Conservation (phyloP, 1,284 basidiomycete genomes). For the Hymenochaete sp. region DNA sequence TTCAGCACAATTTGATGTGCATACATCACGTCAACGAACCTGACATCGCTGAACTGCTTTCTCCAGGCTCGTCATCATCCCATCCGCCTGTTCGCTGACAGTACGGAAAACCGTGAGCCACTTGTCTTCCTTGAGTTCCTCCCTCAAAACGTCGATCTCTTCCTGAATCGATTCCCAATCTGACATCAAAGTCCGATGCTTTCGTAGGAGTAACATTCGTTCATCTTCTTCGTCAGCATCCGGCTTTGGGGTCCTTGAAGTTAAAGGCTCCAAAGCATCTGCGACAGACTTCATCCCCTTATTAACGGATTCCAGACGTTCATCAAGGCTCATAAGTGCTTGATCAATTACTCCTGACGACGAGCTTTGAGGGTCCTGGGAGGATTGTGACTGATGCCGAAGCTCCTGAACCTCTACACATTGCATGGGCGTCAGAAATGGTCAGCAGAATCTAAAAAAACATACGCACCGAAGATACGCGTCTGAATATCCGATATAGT, state of each 20-base stretch:
- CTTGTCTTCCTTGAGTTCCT: conserved; percentile 92
- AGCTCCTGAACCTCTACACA: conserved; percentile 72
- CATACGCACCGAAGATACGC: conserved; percentile 66
- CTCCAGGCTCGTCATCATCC: conserved; percentile 93
- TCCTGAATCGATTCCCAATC: conserved; percentile 79
- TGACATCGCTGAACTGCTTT: conserved; percentile 83
- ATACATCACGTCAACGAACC: conserved; percentile 32
- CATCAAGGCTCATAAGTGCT: conserved; percentile 70
- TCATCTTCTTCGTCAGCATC: conserved; percentile 33
- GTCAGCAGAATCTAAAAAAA: conserved; percentile 10
- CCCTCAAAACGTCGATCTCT: conserved; percentile 74
- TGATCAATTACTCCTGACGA: conserved; percentile 66
- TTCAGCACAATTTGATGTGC: background rate
- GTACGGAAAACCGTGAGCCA: conserved; percentile 93
- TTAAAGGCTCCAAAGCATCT: conserved; percentile 51
- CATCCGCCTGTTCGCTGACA: conserved; percentile 86
- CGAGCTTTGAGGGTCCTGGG: conserved; percentile 43
- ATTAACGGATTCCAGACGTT: conserved; percentile 65
- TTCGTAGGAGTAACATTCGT: conserved; percentile 47
- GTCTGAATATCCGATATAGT: conserved; percentile 79
- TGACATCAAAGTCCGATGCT: conserved; percentile 54
- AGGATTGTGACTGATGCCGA: conserved; percentile 66
- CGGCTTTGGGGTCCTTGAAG: conserved; percentile 42
- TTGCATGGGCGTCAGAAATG: conserved; percentile 11
- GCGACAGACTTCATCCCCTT: conserved; percentile 61